Conservation (phyloP, 1,284 basidiomycete species). For the Blastosporella zonata region DNA sequence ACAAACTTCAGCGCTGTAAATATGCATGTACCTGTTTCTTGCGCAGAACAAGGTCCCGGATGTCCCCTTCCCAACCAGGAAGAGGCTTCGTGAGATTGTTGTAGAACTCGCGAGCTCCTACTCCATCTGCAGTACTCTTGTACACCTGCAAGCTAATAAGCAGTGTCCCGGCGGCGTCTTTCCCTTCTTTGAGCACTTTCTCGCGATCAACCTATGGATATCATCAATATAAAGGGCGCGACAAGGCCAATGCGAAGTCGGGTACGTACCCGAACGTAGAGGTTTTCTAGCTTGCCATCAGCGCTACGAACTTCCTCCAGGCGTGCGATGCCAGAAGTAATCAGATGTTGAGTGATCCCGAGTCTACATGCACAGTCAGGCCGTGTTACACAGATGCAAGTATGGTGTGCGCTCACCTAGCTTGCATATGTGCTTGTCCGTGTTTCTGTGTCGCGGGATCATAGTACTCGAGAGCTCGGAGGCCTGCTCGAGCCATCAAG, state of each 20-base stretch:
- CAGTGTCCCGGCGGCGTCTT: conserved; percentile 65
- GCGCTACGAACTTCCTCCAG: conserved; percentile 64
- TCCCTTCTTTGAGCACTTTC: conserved; percentile 62
- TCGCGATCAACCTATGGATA: conserved; percentile 63
- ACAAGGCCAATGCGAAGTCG: not conserved
- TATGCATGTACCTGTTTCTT: conserved; percentile 68
- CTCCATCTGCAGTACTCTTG: conserved; percentile 79
- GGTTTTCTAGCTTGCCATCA: conserved; percentile 59
- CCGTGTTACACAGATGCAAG: not conserved
- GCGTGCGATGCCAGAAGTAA: conserved; percentile 65
- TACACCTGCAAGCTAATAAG: conserved; percentile 77
- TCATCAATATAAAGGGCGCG: not conserved
- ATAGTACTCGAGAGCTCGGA: conserved; percentile 79
- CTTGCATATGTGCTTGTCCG: conserved; percentile 92
- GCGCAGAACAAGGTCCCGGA: conserved; percentile 70
- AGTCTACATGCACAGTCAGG: conserved; percentile 41
- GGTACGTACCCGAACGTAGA: conserved; percentile 60
- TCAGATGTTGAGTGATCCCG: conserved; percentile 78
- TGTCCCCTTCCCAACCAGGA: conserved; percentile 68
- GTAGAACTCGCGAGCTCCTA: conserved; percentile 73
- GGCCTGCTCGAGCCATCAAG: conserved; percentile 79
- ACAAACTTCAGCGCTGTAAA: not conserved
- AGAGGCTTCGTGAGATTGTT: conserved; percentile 70
- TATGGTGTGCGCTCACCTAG: conserved; percentile 47
- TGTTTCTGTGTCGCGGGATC: conserved; percentile 79